Conservation (phyloP, 1,139 yeast genomes). For the Pichia cactophila region DNA sequence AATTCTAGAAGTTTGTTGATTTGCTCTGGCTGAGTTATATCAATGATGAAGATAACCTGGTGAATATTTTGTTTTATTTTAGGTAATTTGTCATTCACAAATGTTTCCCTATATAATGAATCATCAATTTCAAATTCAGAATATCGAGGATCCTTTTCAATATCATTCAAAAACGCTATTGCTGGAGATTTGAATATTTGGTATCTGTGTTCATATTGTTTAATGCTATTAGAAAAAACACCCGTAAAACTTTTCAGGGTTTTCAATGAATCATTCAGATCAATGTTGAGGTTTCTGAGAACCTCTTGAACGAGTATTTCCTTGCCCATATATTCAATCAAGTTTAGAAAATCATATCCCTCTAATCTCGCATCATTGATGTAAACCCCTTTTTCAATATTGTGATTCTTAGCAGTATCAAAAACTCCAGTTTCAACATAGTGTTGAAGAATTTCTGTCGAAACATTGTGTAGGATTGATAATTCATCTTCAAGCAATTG, state of each 20-base stretch:
- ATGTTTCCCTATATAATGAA: constrained; percentile 31
- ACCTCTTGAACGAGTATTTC: background rate
- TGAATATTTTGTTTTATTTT: constrained; percentile 67
- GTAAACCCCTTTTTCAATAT: constrained; percentile 29
- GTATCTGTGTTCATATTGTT: background rate
- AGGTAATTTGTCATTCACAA: constrained; percentile 55
- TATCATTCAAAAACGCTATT: constrained; percentile 67
- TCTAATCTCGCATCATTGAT: constrained; percentile 32
- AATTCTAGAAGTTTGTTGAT: constrained; percentile 41
- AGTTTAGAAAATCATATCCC: background rate
- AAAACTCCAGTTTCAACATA: background rate
- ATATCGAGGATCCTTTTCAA: constrained; percentile 58
- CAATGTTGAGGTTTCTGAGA: constrained; percentile 31
- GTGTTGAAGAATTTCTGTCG: background rate
- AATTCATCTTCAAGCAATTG: background rate
- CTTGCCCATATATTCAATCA: background rate
- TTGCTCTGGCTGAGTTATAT: constrained; percentile 47
- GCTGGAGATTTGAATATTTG: background rate
- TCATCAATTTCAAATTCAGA: constrained; percentile 38
- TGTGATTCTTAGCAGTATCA: background rate
- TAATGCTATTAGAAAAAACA: background rate
- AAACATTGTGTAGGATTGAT: background rate
- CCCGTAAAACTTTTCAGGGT: constrained; percentile 23
- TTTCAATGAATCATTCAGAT: constrained; percentile 31
- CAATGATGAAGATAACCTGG: constrained; percentile 65